Conservation (phyloP, 495 filamentous ascomycete species). For the Chaetomium cochliodes region DNA sequence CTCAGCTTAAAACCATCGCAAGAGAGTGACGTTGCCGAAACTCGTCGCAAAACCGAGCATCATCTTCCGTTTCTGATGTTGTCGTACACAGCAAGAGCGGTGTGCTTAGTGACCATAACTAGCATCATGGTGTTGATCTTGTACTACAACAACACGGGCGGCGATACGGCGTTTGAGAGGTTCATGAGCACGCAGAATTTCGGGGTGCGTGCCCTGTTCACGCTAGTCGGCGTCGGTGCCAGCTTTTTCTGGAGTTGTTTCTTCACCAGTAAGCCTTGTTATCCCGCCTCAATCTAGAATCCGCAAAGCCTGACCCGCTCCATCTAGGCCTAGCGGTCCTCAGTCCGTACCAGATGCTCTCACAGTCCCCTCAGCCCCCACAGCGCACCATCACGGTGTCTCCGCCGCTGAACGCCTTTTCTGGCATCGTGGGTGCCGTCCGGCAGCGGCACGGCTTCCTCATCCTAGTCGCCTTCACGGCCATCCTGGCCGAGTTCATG, state of each 20-base stretch:
- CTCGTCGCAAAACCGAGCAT: not conserved
- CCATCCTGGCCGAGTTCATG: not conserved
- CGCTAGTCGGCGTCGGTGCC: not conserved
- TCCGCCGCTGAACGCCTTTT: not conserved
- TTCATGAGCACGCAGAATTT: constrained; percentile 4
- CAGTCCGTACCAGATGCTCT: not conserved
- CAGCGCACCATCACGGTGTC: not conserved
- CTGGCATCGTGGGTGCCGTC: not conserved
- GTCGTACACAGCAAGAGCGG: not conserved
- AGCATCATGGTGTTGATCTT: not conserved
- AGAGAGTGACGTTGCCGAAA: not conserved
- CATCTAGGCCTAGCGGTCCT: not conserved
- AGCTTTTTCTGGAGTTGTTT: not conserved
- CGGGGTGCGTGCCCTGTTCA: not conserved
- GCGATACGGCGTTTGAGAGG: constrained; percentile 2
- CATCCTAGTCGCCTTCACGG: not conserved
- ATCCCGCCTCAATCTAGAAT: not conserved
- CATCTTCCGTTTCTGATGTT: constrained; percentile 2
- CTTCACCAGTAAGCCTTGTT: not conserved
- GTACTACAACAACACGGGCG: constrained; percentile 1
- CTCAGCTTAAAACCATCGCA: not conserved
- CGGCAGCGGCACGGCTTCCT: not conserved
- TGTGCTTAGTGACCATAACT: not conserved
- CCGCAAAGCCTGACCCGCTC: not conserved
- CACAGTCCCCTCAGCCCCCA: not conserved